Evolutionary conservation across 805 yeast species (phyloP), one percentile per base, ranked within the genome.

Genomic region (Tetrapisispora phaffii): DNA sequence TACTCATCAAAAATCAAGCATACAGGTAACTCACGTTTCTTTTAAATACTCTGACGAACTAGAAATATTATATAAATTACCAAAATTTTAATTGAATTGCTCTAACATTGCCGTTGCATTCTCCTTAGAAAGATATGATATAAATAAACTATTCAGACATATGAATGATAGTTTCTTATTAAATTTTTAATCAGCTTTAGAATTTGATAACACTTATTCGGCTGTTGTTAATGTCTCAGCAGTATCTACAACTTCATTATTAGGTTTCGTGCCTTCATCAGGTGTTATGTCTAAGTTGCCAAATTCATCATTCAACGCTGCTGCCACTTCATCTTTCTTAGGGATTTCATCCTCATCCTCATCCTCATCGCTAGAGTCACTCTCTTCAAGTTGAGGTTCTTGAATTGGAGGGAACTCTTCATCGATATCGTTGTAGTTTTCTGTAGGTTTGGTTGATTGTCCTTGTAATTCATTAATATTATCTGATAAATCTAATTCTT

Each of bases 321-420:
- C 5, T 9, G 32, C 17, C n/a, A n/a, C n/a, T 13, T 41, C 36
- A 24, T 20, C 19, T 16, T 4, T 15, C 45, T 26, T 34, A 47
- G 48, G 41, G 52, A 53, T 39, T 54, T 54, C 41, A 50, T 50
- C 58, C 41, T 22, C 19, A 16, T 70, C 73, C 48, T 71, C 73
- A 20, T 67, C 61, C 4, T 59, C 66, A 36, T 63, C 67, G 10
- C 75, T 68, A 4, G 77, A 71, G 19, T 71, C 74, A 47, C 75
- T 72, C 48, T 77, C 82, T 38, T 71, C 75, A 35, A 71, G 65
- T 21, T 76, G 74, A 28, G 77, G 58, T 51, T 80, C 81, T 50
- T 69, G 63, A 37, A 80, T 75, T 24, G 85, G 82, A 10, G 85
- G 84, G 52, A 80, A 79, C 50, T 79, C 85, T 13, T 70, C 72